Percentiles rank a stretch among this genome's conserved stretches.
phyloP scores from a whole-genome alignment of 306 rosid genomes.

The Sphenostylis stenocarpa region DNA sequence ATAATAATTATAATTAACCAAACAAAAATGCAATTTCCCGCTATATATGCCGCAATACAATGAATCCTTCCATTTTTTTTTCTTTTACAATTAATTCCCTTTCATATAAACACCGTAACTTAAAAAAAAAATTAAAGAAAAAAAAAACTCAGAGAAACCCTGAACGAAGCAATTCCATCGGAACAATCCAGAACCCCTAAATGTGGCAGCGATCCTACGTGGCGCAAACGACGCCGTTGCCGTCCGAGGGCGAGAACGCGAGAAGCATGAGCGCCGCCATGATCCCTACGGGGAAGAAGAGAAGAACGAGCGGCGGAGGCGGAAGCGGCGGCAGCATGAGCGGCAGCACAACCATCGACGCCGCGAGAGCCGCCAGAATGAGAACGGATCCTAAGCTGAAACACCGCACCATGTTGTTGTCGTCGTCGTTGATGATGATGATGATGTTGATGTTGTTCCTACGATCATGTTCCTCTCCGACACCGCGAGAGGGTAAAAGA shows the following conservation, averaged over 20 bases:
- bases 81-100: constrained; percentile 27
- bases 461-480: constrained; percentile 38
- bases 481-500: constrained; percentile 10
- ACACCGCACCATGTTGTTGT: constrained; percentile 46
- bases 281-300: constrained; percentile 72
- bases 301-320: constrained; percentile 67
- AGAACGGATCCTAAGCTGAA: constrained; percentile 46
- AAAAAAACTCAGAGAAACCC: neutral
- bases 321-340: constrained; percentile 72
- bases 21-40: neutral
- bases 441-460: neutral
- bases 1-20: neutral
- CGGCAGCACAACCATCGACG: constrained; percentile 68
- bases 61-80: constrained; percentile 3
- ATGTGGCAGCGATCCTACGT: constrained; percentile 26
- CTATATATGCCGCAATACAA: constrained; percentile 22
- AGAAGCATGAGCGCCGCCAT: constrained; percentile 76
- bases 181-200: neutral
- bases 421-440: neutral
- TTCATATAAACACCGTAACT: constrained; percentile 34
- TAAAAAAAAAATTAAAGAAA: neutral
- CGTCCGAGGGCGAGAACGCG: constrained; percentile 53
- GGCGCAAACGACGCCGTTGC: constrained; percentile 41
- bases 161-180: neutral
- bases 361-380: constrained; percentile 49